Conservation (phyloP, 148 eudicot genomes). For the Amaranthus cruentus region DNA sequence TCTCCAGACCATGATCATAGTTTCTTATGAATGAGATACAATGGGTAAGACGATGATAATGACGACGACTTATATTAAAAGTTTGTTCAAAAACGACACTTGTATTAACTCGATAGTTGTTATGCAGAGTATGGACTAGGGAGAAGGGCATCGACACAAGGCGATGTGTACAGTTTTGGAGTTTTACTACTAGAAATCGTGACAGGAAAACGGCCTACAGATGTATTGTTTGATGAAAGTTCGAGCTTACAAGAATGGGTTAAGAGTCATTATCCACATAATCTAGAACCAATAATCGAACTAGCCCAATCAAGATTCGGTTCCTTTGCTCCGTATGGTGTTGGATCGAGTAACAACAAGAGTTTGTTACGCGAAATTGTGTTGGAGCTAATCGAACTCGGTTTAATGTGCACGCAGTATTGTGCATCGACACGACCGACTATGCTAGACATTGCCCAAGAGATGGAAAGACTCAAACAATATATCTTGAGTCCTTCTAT, state of each 20-base stretch:
- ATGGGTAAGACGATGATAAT: no score
- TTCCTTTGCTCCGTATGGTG: conserved; percentile 17
- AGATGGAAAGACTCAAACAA: conserved; percentile 53
- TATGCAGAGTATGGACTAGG: conserved; percentile 78
- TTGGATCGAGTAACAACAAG: conserved; percentile 17
- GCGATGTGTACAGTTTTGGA: conserved; percentile 84
- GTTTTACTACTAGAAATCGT: conserved; percentile 63
- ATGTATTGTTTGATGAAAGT: conserved; percentile 47
- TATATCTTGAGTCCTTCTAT: conserved; percentile 34
- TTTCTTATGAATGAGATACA: no score
- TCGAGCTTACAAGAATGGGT: conserved; percentile 74
- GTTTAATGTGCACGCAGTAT: conserved; percentile 68
- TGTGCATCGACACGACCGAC: conserved; percentile 58
- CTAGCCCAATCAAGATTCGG: conserved; percentile 32
- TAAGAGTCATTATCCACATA: conserved; percentile 57
- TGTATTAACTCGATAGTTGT: background rate
- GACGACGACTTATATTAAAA: no score
- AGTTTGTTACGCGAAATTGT: conserved; percentile 40
- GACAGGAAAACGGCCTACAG: conserved; percentile 80
- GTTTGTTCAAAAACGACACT: no score
- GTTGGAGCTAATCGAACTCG: conserved; percentile 67
- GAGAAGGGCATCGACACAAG: conserved; percentile 63
- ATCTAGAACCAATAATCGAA: conserved; percentile 50
- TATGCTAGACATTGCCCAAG: conserved; percentile 72
- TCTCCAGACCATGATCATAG: no score